Evolutionary conservation across 257 asterid genomes (phyloP).

Genomic region (Capsicum pubescens): DNA sequence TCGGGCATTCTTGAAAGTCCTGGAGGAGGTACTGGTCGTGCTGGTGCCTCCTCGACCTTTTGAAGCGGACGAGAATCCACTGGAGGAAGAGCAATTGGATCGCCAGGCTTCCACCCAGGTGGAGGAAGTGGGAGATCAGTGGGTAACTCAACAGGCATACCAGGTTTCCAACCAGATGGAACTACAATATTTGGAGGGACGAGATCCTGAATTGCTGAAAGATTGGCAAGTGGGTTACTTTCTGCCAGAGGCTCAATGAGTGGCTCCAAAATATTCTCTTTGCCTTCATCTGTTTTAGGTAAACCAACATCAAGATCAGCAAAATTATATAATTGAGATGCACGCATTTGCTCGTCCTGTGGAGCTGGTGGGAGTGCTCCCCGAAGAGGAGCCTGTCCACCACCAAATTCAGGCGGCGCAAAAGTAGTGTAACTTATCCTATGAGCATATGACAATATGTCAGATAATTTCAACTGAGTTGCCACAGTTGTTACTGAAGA

Average conservation of each 20-base stretch:
- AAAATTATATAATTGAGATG: constrained; percentile 67
- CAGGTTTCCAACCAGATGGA: constrained; percentile 94
- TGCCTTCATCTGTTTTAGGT: constrained; percentile 67
- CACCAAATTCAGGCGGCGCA: constrained; percentile 96
- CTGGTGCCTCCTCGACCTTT: constrained; percentile 63
- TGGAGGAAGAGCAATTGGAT: constrained; percentile 75
- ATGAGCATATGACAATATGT: constrained; percentile 81
- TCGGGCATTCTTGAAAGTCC: constrained; percentile 60
- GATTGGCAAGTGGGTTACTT: constrained; percentile 42
- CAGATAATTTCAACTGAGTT: constrained; percentile 74
- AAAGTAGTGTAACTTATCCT: constrained; percentile 92
- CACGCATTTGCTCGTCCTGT: constrained; percentile 98
- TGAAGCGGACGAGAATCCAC: constrained; percentile 62
- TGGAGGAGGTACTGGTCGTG: constrained; percentile 54
- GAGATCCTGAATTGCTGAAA: constrained; percentile 54
- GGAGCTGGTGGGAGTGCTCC: constrained; percentile 98
- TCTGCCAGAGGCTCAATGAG: constrained; percentile 56
- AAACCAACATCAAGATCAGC: constrained; percentile 81
- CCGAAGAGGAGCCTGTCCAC: constrained; percentile 77
- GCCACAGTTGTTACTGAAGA: constrained; percentile 68
- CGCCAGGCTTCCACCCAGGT: constrained; percentile 97
- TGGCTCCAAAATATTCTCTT: constrained; percentile 64
- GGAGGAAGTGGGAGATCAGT: constrained; percentile 82
- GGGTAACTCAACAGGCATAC: constrained; percentile 92
- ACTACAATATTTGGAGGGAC: constrained; percentile 68